phyloP scores from a whole-genome alignment of 208 protist species.

The Trypanosoma platydactyli region DNA sequence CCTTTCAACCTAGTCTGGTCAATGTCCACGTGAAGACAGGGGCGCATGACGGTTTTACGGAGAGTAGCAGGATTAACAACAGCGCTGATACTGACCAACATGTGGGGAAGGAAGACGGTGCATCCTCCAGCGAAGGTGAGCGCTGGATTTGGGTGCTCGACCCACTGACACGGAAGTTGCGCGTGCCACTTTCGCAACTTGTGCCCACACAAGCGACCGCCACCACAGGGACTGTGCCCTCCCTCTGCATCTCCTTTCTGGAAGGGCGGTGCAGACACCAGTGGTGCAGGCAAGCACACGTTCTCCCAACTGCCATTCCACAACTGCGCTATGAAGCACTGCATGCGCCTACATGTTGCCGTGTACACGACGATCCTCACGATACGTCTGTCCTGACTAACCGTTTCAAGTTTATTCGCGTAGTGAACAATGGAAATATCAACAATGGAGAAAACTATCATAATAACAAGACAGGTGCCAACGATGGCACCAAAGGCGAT shows the following conservation, averaged over 20 bases:
- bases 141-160: slow-evolving; percentile 88
- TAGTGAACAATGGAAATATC: slow-evolving; percentile 54
- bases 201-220: slow-evolving; percentile 85
- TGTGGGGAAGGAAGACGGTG: neutral
- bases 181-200: slow-evolving; percentile 72
- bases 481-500: neutral
- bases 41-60: neutral
- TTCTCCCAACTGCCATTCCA: slow-evolving; percentile 64
- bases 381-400: slow-evolving; percentile 66
- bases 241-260: slow-evolving; percentile 83
- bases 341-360: slow-evolving; percentile 84
- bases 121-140: neutral
- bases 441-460: slow-evolving; percentile 21
- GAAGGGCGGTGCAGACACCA: slow-evolving; percentile 86
- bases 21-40: neutral
- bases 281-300: slow-evolving; percentile 89
- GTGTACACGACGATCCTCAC: slow-evolving; percentile 78
- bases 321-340: slow-evolving; percentile 84
- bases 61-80: neutral
- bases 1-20: neutral
- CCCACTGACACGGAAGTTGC: slow-evolving; percentile 83
- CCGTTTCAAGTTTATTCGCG: slow-evolving; percentile 67
- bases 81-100: neutral
- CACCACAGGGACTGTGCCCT: slow-evolving; percentile 76
- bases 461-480: neutral